Evolutionary conservation across 805 yeast species (phyloP).

Genomic region (Candida succiphila): DNA sequence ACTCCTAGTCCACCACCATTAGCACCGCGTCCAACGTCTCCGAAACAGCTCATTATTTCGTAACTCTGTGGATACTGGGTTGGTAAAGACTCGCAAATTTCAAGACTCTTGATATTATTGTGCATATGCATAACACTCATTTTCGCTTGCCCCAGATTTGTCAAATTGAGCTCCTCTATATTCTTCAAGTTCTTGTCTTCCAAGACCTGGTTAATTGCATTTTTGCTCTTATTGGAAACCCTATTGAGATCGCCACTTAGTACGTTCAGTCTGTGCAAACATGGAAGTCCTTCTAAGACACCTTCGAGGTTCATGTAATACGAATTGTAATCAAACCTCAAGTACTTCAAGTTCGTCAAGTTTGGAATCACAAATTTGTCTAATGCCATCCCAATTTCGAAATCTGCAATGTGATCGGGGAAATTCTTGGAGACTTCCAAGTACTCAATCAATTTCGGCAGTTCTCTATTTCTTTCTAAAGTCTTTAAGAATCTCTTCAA

Average conservation of each 20-base stretch:
- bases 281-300: no score
- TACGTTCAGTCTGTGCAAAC: no score
- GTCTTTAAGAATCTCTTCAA: slow-evolving; percentile 13
- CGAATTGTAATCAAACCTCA: slow-evolving; percentile 11
- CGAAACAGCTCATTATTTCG: no score
- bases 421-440: slow-evolving; percentile 11
- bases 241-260: no score
- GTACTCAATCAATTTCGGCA: slow-evolving; percentile 7
- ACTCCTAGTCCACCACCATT: no score
- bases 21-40: no score
- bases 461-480: slow-evolving; percentile 2
- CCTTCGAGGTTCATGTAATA: slow-evolving; percentile 10
- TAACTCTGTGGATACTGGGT: no score
- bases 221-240: background rate
- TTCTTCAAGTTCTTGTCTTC: background rate
- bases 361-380: slow-evolving; percentile 6
- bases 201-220: background rate
- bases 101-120: no score
- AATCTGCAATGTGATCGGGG: slow-evolving; percentile 15
- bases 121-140: no score
- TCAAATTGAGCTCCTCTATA: no score
- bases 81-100: no score
- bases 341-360: slow-evolving; percentile 7
- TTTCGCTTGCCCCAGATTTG: no score
- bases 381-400: slow-evolving; percentile 9